Percentiles rank a stretch among this genome's conserved stretches.
These are phyloP conservation scores for Eucalyptus rudis DNA, from an alignment of 345 rosid genomes.

Conservation along the genomic window DNA sequence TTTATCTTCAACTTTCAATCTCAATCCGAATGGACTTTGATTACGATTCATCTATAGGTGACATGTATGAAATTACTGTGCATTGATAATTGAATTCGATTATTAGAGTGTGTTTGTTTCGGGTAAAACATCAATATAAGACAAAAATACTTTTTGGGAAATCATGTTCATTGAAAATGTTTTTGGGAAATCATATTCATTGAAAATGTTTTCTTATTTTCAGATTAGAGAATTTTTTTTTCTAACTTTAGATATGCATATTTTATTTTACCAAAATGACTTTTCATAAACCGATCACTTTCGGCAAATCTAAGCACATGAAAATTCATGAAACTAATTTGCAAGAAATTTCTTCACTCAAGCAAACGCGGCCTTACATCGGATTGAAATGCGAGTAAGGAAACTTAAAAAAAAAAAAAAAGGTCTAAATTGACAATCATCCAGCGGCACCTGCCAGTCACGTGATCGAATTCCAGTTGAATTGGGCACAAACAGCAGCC, in stretches of 20 bases:
- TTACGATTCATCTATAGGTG: background rate
- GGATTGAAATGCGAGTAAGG: background rate
- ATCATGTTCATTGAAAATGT: too few species aligned
- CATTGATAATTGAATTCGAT: background rate
- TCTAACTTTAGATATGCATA: background rate
- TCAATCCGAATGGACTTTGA: background rate
- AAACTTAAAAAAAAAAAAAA: too few species aligned
- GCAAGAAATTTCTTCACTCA: background rate
- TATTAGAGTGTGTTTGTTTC: background rate
- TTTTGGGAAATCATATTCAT: background rate
- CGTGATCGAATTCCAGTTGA: background rate
- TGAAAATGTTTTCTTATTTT: background rate
- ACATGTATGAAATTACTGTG: background rate
- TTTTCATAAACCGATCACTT: rapidly evolving
- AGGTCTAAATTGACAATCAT: background rate
- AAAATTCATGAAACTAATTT: background rate
- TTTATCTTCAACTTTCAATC: background rate
- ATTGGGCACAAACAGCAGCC: background rate
- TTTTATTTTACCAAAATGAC: background rate
- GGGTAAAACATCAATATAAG: rapidly evolving
- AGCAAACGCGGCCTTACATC: rapidly evolving
- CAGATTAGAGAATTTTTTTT: rapidly evolving
- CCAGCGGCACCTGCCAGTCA: background rate
- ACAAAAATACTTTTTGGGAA: background rate
- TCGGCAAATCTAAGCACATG: background rate